Evolutionary conservation across 768 basidiomycete genomes (phyloP).

Genomic region (Filobasidium floriforme): DNA sequence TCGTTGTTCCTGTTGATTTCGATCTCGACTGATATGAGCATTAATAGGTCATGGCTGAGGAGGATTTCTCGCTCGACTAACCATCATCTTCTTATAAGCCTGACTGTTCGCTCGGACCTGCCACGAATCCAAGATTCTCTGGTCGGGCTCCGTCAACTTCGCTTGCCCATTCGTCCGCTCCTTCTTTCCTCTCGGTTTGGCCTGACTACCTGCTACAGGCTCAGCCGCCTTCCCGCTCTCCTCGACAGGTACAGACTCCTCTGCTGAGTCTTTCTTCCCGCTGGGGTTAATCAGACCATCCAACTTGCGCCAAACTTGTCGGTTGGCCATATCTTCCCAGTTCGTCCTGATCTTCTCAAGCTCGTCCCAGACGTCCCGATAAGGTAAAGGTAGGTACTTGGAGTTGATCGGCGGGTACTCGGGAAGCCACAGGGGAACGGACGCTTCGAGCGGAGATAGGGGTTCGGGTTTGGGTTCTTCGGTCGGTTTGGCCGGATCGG

Average conservation of each 20-base stretch:
- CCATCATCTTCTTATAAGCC: slow-evolving; percentile 82
- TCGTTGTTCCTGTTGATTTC: slow-evolving; percentile 56
- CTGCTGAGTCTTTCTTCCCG: background rate
- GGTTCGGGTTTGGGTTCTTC: background rate
- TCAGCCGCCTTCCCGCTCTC: background rate
- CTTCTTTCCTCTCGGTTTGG: slow-evolving; percentile 1
- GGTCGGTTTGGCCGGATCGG: background rate
- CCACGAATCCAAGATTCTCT: slow-evolving; percentile 58
- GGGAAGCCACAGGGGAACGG: slow-evolving; percentile 48
- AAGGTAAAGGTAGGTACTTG: slow-evolving; percentile 68
- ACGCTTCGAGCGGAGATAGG: slow-evolving; percentile 46
- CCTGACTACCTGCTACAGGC: background rate
- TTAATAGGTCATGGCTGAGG: background rate
- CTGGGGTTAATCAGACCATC: slow-evolving; percentile 53
- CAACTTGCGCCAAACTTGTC: slow-evolving; percentile 64
- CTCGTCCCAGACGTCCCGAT: slow-evolving; percentile 87
- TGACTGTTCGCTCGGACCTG: slow-evolving; percentile 56
- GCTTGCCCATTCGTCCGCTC: background rate
- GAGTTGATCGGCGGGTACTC: slow-evolving; percentile 56
- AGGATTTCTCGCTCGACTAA: slow-evolving; percentile 46
- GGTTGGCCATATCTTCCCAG: slow-evolving; percentile 59
- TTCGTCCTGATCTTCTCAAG: slow-evolving; percentile 60
- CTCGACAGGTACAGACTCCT: background rate
- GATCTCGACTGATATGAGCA: background rate
- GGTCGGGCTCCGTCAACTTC: slow-evolving; percentile 37